Evolutionary conservation across 306 rosid genomes (phyloP).

Genomic region (Inga oerstediana): DNA sequence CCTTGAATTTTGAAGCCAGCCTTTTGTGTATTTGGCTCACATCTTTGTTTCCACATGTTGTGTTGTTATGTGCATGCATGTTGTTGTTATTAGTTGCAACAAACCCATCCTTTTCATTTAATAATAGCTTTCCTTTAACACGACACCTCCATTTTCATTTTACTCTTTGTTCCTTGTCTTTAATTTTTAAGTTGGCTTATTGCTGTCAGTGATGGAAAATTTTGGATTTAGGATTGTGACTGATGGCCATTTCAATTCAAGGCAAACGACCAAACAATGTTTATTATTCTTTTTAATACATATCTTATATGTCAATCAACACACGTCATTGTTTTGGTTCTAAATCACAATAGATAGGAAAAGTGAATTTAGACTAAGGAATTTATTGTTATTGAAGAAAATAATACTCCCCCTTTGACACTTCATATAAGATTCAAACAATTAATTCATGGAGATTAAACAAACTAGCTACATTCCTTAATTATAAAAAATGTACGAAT

Average conservation of each 20-base stretch:
- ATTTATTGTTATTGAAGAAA: not conserved
- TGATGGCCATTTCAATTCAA: conserved; percentile 29
- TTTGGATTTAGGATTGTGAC: conserved; percentile 20
- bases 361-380: not conserved
- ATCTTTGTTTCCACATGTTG: not conserved
- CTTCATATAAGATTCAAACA: no score
- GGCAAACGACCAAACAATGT: conserved; percentile 12
- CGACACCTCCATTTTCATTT: conserved; percentile 27
- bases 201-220: conserved; percentile 12
- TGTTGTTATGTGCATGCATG: conserved; percentile 15
- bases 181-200: conserved; percentile 28
- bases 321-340: not conserved
- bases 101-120: conserved; percentile 30
- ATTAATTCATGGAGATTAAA: no score
- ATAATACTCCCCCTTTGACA: no score
- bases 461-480: no score
- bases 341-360: not conserved
- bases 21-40: not conserved
- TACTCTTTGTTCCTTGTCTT: not conserved
- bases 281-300: not conserved
- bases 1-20: not conserved
- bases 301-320: not conserved
- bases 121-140: conserved; percentile 14
- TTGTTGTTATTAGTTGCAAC: conserved; percentile 46
- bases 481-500: no score